These are phyloP conservation scores for Dentipellis fragilis DNA, from an alignment of 768 basidiomycete genomes.

Conservation along the genomic window DNA sequence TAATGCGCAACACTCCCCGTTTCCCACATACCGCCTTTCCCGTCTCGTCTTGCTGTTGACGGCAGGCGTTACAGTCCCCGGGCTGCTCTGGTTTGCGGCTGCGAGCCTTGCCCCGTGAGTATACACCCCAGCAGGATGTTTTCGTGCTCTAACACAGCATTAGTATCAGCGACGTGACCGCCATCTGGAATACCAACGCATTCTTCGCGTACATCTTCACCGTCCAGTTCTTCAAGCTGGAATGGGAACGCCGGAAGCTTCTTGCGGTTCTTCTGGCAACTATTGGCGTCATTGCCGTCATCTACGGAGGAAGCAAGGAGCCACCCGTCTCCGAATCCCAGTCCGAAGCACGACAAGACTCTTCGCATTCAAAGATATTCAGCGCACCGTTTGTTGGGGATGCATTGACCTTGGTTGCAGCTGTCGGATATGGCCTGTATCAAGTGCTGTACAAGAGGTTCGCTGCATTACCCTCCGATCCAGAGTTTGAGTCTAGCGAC, in stretches of 20 bases:
- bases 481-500: slow-evolving; percentile 33
- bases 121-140: neutral
- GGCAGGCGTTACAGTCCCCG: slow-evolving; percentile 51
- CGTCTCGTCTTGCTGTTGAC: slow-evolving; percentile 29
- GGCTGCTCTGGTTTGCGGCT: slow-evolving; percentile 66
- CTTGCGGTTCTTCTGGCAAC: slow-evolving; percentile 74
- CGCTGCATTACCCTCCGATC: slow-evolving; percentile 58
- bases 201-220: slow-evolving; percentile 88
- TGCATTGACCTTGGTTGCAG: slow-evolving; percentile 60
- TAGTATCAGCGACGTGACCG: slow-evolving; percentile 76
- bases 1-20: slow-evolving; percentile 6
- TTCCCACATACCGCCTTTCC: slow-evolving; percentile 27
- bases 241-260: slow-evolving; percentile 56
- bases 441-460: slow-evolving; percentile 83
- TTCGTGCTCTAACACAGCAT: neutral
- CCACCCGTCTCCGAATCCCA: slow-evolving; percentile 19
- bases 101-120: slow-evolving; percentile 66
- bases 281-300: slow-evolving; percentile 67
- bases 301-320: slow-evolving; percentile 52
- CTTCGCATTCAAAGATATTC: slow-evolving; percentile 13
- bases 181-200: slow-evolving; percentile 77
- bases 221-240: slow-evolving; percentile 54
- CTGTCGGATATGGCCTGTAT: slow-evolving; percentile 65
- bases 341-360: slow-evolving; percentile 4
- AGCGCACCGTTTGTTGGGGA: slow-evolving; percentile 63